Evolutionary conservation across 78 protist species (phyloP).

Genomic region (slime mould (Dictyostelium discoideum)): DNA sequence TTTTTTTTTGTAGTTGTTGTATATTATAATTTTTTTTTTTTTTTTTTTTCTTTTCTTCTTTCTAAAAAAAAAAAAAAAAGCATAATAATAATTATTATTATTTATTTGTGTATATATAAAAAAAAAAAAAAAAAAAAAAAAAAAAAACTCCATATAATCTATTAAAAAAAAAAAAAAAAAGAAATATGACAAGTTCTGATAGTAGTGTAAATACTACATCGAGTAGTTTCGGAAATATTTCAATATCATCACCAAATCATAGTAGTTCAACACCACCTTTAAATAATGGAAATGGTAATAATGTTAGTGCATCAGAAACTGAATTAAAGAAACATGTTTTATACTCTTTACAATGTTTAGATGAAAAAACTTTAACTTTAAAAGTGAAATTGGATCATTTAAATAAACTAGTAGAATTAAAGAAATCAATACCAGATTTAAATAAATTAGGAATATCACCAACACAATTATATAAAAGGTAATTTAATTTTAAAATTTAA

Average conservation of each 20-base stretch:
- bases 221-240: neutral
- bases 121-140: neutral
- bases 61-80: no score
- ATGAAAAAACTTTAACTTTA: slow-evolving; percentile 32
- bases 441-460: neutral
- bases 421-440: slow-evolving; percentile 40
- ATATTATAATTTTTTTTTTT: no score
- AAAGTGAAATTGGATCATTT: slow-evolving; percentile 54
- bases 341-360: slow-evolving; percentile 18
- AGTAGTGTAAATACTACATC: neutral
- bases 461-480: slow-evolving; percentile 38
- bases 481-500: neutral
- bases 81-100: no score
- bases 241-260: neutral
- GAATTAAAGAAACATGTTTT: slow-evolving; percentile 31
- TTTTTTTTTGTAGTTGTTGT: no score
- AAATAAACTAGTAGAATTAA: slow-evolving; percentile 44
- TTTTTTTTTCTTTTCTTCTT: no score
- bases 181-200: neutral
- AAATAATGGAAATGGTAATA: neutral
- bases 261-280: neutral
- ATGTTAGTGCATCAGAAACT: neutral
- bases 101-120: no score
- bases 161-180: neutral
- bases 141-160: no score